Conservation (phyloP, 179 eudicot species). For the Actinidia arguta region DNA sequence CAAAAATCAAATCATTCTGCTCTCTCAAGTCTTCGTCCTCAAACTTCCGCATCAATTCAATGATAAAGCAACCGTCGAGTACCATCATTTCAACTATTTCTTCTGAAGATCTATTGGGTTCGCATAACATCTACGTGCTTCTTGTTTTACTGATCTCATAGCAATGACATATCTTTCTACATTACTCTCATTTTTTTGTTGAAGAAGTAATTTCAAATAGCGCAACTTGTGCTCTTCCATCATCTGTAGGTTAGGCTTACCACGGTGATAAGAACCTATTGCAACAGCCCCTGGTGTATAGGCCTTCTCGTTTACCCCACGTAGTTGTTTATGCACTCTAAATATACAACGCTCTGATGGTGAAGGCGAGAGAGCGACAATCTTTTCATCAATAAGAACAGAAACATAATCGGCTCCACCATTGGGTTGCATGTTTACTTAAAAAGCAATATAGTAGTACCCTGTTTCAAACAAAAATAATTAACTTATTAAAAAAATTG, state of each 20-base stretch:
- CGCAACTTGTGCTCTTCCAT: background rate
- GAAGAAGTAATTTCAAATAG: background rate
- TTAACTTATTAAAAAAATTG: background rate
- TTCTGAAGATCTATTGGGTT: background rate
- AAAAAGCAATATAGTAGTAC: background rate
- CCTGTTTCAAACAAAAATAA: background rate
- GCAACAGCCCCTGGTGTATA: constrained; percentile 12
- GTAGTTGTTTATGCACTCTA: constrained; percentile 20
- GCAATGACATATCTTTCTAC: background rate
- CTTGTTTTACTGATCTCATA: background rate
- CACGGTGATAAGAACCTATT: constrained; percentile 28
- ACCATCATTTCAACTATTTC: background rate
- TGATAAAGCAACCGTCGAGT: background rate
- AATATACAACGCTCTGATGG: constrained; percentile 11
- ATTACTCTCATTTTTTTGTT: background rate
- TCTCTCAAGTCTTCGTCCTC: background rate
- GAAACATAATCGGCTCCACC: background rate
- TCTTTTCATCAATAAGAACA: background rate
- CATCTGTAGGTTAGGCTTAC: background rate
- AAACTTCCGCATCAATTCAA: background rate
- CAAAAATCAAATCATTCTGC: background rate
- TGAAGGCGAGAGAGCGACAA: background rate
- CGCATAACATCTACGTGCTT: background rate
- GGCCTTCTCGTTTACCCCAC: constrained; percentile 8
- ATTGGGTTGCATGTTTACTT: background rate